Conservation (phyloP, 2,329 filamentous ascomycete species). For the Stemphylium beticola region DNA sequence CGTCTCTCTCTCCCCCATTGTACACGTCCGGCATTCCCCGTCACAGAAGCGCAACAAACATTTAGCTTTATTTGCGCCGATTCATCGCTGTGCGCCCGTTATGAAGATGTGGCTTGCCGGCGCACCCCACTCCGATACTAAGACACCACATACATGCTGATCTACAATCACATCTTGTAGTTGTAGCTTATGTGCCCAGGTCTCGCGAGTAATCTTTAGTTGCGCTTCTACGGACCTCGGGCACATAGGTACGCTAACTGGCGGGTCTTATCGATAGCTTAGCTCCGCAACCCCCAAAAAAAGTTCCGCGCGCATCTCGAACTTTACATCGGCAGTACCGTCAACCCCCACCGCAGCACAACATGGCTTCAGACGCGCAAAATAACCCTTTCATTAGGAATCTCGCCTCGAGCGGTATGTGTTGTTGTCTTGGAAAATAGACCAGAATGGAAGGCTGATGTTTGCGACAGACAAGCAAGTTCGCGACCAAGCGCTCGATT, state of each 20-base stretch:
- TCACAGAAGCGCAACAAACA: too few relatives aligned
- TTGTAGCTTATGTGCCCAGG: too few relatives aligned
- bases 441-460: constrained; percentile 6
- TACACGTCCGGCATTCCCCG: too few relatives aligned
- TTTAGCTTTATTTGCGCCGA: too few relatives aligned
- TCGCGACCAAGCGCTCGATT: constrained; percentile 77
- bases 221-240: too few relatives aligned
- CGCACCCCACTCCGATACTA: too few relatives aligned
- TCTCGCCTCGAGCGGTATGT: constrained; percentile 80
- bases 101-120: too few relatives aligned
- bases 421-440: neutral
- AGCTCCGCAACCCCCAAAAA: constrained; percentile 23
- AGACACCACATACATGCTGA: too few relatives aligned
- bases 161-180: too few relatives aligned
- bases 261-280: constrained; percentile 26
- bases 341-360: constrained; percentile 1
- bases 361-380: constrained; percentile 50
- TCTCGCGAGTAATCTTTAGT: neutral
- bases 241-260: neutral
- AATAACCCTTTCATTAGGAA: constrained; percentile 78
- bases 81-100: too few relatives aligned
- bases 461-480: constrained; percentile 70
- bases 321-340: constrained; percentile 6
- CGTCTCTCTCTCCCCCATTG: neutral
- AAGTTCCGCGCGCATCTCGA: constrained; percentile 23